A percentile compares a stretch with the other conserved stretches of the same genome.
Conservation (phyloP, 1,284 basidiomycete species). For the Porodaedalea pini region DNA sequence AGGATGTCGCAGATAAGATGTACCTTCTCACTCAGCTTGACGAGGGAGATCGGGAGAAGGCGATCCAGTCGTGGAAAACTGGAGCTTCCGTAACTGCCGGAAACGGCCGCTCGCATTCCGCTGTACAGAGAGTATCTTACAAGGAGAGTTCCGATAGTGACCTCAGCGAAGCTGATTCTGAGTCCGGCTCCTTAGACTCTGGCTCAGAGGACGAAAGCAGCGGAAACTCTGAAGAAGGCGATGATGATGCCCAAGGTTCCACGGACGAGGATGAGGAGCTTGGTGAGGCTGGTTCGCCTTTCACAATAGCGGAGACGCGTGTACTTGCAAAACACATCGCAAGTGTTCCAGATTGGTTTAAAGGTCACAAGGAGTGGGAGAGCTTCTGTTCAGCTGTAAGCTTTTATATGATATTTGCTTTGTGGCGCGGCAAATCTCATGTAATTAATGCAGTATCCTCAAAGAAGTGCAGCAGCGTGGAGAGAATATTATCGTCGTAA, state of each 20-base stretch:
- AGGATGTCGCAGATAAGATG: constrained; percentile 62
- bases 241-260: constrained; percentile 24
- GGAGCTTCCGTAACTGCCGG: background rate
- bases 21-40: constrained; percentile 42
- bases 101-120: background rate
- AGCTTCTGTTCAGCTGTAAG: constrained; percentile 47
- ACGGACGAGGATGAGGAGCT: constrained; percentile 46
- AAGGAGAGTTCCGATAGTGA: constrained; percentile 14
- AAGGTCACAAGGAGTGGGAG: constrained; percentile 48
- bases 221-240: constrained; percentile 24
- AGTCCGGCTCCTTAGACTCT: constrained; percentile 26
- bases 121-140: constrained; percentile 6
- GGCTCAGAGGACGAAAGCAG: constrained; percentile 25
- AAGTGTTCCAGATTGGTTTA: constrained; percentile 42
- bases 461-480: constrained; percentile 56
- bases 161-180: background rate
- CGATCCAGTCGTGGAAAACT: constrained; percentile 16
- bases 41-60: constrained; percentile 12
- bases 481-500: constrained; percentile 52
- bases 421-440: background rate
- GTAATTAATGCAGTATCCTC: constrained; percentile 36
- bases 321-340: constrained; percentile 56
- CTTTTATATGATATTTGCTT: constrained; percentile 9
- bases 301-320: constrained; percentile 55
- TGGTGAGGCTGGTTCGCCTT: constrained; percentile 45